Percentiles rank a stretch among this genome's conserved stretches.
These are phyloP conservation scores for Colletotrichum sp. DNA, from an alignment of 2,329 filamentous ascomycete genomes.

Conservation along the genomic window DNA sequence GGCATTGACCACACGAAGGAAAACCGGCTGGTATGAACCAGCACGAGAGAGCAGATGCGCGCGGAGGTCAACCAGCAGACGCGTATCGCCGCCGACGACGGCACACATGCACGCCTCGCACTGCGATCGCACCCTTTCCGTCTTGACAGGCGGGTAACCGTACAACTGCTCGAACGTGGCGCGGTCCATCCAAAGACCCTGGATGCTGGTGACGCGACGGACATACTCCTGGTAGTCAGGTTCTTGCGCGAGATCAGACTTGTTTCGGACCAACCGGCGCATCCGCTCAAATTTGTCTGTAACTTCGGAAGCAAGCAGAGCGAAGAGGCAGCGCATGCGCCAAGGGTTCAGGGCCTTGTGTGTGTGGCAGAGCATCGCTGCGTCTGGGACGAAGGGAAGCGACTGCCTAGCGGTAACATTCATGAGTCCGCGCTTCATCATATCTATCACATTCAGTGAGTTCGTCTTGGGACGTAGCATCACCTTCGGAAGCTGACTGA, in stretches of 20 bases:
- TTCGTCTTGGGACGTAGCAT: constrained; percentile 29
- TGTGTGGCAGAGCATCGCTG: constrained; percentile 42
- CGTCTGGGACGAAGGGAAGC: constrained; percentile 27
- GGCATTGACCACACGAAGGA: constrained; percentile 45
- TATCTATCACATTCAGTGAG: constrained; percentile 27
- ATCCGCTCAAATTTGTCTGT: constrained; percentile 35
- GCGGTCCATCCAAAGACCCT: constrained; percentile 43
- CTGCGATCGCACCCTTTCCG: constrained; percentile 33
- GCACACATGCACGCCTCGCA: constrained; percentile 62
- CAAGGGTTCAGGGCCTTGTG: constrained; percentile 47
- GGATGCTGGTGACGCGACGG: constrained; percentile 34
- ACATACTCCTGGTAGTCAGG: constrained; percentile 26
- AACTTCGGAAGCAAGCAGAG: constrained; percentile 46
- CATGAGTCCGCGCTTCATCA: constrained; percentile 36
- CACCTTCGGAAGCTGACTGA: constrained; percentile 27
- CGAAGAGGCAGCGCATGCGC: constrained; percentile 48
- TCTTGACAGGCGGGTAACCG: constrained; percentile 28
- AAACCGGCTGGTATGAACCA: constrained; percentile 33
- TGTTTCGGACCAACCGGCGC: constrained; percentile 25
- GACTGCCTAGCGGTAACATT: constrained; percentile 32
- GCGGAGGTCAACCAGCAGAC: constrained; percentile 49
- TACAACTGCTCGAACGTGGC: constrained; percentile 39
- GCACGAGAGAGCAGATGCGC: constrained; percentile 46
- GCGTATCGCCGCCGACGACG: constrained; percentile 47
- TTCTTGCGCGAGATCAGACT: neutral